phyloP scores from a whole-genome alignment of 208 protist genomes.

The Endotrypanum monterogeii region DNA sequence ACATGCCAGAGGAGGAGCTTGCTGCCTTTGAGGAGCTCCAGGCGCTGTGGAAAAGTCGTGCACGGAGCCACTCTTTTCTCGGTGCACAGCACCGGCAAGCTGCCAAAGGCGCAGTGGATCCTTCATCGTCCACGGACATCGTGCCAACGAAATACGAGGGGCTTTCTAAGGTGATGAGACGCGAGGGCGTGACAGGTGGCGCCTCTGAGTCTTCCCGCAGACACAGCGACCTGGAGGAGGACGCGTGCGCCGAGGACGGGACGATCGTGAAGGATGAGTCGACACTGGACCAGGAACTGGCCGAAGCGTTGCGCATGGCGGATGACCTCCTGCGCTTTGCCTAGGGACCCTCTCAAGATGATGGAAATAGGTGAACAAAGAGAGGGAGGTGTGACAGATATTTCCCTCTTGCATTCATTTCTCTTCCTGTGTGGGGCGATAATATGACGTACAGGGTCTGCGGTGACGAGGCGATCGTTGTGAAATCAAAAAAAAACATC shows the following conservation, averaged over 20 bases:
- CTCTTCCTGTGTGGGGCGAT: too few species aligned
- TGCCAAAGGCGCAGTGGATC: constrained; percentile 20
- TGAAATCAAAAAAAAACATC: too few species aligned
- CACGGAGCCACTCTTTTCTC: constrained; percentile 58
- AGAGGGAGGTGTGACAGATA: not conserved
- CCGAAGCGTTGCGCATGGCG: constrained; percentile 74
- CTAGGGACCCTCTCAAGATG: not conserved
- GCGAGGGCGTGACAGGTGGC: not conserved
- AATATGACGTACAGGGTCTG: too few species aligned
- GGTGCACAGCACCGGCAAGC: constrained; percentile 54
- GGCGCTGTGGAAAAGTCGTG: constrained; percentile 67
- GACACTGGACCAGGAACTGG: constrained; percentile 43
- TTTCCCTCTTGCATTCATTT: not conserved
- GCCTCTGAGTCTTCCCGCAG: not conserved
- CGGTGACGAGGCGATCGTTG: too few species aligned
- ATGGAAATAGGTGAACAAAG: too few species aligned
- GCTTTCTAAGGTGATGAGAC: not conserved
- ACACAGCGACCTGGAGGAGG: not conserved
- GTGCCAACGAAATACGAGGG: not conserved
- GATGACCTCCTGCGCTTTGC: constrained; percentile 69
- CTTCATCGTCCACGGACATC: constrained; percentile 1
- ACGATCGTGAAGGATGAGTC: constrained; percentile 20
- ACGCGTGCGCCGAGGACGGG: constrained; percentile 19
- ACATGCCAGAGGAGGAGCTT: constrained; percentile 71
- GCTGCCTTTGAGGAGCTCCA: constrained; percentile 86